These are phyloP conservation scores for Phytophthora cactorum DNA, from an alignment of 352 stramenopile species.

Conservation along the genomic window DNA sequence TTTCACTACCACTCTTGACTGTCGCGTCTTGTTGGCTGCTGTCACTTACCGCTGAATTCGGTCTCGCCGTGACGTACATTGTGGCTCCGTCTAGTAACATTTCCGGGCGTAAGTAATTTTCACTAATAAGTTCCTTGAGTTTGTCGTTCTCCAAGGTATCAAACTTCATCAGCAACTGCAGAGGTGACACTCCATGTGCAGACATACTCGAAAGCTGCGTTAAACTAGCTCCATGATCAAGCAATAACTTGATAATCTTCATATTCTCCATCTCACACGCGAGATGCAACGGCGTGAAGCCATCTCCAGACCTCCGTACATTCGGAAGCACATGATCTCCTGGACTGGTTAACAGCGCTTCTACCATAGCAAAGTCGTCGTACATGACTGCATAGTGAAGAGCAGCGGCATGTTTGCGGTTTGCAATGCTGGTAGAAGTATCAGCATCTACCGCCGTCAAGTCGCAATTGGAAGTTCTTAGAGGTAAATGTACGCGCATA, in stretches of 20 bases:
- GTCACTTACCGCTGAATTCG: not conserved
- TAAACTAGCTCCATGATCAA: slow-evolving; percentile 59
- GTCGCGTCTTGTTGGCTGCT: not conserved
- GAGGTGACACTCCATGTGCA: slow-evolving; percentile 46
- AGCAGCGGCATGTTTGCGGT: slow-evolving; percentile 54
- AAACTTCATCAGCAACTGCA: slow-evolving; percentile 60
- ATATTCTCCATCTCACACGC: slow-evolving; percentile 63
- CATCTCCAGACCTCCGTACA: slow-evolving; percentile 61
- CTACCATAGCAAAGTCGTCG: slow-evolving; percentile 50
- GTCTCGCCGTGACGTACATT: not conserved
- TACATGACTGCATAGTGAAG: slow-evolving; percentile 77
- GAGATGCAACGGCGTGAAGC: slow-evolving; percentile 73
- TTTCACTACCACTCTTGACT: not conserved
- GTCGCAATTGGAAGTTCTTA: slow-evolving; percentile 38
- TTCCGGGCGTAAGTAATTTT: slow-evolving; percentile 47
- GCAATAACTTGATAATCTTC: slow-evolving; percentile 51
- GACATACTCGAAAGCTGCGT: slow-evolving; percentile 55
- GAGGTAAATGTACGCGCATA: slow-evolving; percentile 63
- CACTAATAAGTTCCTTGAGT: slow-evolving; percentile 48
- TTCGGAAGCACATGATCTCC: slow-evolving; percentile 56
- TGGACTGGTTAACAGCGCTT: slow-evolving; percentile 36
- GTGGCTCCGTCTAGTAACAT: slow-evolving; percentile 50
- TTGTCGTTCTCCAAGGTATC: slow-evolving; percentile 54
- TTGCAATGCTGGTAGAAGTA: slow-evolving; percentile 29
- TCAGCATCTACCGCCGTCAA: slow-evolving; percentile 18